A percentile compares a stretch with the other conserved stretches of the same genome.
These are phyloP conservation scores for Pleurotus pulmonarius DNA, from an alignment of 768 basidiomycete genomes.

Conservation along the genomic window DNA sequence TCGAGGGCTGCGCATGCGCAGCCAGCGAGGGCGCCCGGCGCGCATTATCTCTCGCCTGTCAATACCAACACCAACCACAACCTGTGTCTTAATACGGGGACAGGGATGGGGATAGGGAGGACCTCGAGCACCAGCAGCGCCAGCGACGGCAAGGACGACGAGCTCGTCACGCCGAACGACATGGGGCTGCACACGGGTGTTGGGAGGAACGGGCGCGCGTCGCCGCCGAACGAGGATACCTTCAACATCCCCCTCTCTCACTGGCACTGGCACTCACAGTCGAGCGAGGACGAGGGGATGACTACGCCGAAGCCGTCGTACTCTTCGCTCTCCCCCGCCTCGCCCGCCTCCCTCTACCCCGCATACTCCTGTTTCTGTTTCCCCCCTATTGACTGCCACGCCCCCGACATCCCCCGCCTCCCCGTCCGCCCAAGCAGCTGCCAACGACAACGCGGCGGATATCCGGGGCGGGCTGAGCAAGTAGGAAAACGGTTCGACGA, in stretches of 20 bases:
- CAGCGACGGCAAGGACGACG: not conserved
- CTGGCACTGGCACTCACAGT: too few relatives aligned
- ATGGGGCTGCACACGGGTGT: not conserved
- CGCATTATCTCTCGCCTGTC: too few relatives aligned
- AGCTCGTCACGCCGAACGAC: not conserved
- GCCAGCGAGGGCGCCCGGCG: too few relatives aligned
- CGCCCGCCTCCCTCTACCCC: too few relatives aligned
- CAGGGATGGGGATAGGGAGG: conserved; percentile 4
- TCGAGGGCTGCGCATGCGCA: too few relatives aligned
- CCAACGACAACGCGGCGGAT: not conserved
- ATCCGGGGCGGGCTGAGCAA: conserved; percentile 1
- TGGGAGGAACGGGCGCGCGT: not conserved
- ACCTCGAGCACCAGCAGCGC: not conserved
- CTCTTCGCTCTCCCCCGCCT: too few relatives aligned
- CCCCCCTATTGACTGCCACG: not conserved
- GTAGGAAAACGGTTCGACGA: not conserved
- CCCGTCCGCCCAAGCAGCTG: too few relatives aligned
- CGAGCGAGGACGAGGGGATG: not conserved
- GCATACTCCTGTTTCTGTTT: not conserved
- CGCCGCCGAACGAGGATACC: not conserved
- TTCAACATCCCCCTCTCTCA: too few relatives aligned
- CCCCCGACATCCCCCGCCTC: not conserved
- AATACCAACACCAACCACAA: too few relatives aligned
- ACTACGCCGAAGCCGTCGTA: not conserved
- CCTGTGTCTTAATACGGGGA: not conserved